phyloP scores from a whole-genome alignment of 805 yeast genomes.

The Priceomyces medius region DNA sequence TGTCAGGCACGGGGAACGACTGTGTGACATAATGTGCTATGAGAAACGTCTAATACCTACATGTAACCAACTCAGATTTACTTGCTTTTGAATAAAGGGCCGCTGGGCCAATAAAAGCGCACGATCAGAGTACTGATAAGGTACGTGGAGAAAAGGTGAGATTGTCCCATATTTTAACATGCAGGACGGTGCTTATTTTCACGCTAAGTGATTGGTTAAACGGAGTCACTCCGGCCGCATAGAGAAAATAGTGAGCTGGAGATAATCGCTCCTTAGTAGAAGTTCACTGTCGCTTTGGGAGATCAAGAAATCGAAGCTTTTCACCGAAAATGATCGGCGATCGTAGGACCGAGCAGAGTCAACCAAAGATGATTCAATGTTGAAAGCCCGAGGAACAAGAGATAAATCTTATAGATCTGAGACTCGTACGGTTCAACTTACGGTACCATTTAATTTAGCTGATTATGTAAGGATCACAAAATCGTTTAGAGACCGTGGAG shows the following conservation, averaged over 20 bases:
- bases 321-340: too few relatives aligned
- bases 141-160: slow-evolving; percentile 1
- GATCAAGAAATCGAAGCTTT: too few relatives aligned
- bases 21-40: neutral
- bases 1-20: slow-evolving; percentile 2
- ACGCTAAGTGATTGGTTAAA: neutral
- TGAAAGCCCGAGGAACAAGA: too few relatives aligned
- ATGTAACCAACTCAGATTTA: neutral
- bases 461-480: too few relatives aligned
- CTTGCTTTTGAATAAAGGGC: neutral
- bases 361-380: too few relatives aligned
- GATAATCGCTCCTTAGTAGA: too few relatives aligned
- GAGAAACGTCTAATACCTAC: neutral
- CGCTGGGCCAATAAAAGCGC: slow-evolving; percentile 1
- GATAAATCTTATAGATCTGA: too few relatives aligned
- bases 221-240: neutral
- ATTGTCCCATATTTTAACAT: neutral
- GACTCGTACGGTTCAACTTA: too few relatives aligned
- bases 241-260: neutral
- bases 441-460: too few relatives aligned
- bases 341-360: too few relatives aligned
- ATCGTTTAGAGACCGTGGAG: too few relatives aligned
- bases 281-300: too few relatives aligned
- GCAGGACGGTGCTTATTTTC: neutral
- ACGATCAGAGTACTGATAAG: neutral